Percentiles rank a stretch among this genome's conserved stretches.
phyloP scores from a whole-genome alignment of 805 yeast species.

The Naumovozyma castellii region DNA sequence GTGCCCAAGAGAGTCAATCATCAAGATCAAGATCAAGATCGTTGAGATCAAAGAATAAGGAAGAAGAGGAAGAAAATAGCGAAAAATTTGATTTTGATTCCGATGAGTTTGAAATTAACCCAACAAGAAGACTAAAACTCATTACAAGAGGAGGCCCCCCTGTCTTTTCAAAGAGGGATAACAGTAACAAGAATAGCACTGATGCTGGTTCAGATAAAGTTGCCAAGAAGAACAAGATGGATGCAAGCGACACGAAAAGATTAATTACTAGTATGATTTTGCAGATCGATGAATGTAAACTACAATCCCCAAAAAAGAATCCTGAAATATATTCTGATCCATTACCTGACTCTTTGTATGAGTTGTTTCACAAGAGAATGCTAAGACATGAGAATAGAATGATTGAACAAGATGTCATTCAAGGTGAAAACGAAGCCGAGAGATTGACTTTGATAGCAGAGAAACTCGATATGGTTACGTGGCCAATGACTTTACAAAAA shows the following conservation, averaged over 20 bases:
- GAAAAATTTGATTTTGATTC: slow-evolving; percentile 33
- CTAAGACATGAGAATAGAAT: slow-evolving; percentile 56
- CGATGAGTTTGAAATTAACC: slow-evolving; percentile 17
- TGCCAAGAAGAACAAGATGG: neutral
- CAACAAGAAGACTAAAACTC: slow-evolving; percentile 10
- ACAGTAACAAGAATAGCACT: neutral
- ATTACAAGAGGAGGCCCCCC: slow-evolving; percentile 5
- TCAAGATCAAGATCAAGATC: slow-evolving; percentile 4
- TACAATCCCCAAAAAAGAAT: slow-evolving; percentile 1
- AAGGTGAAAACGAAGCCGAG: slow-evolving; percentile 49
- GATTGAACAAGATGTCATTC: slow-evolving; percentile 40
- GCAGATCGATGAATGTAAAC: slow-evolving; percentile 7
- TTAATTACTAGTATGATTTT: slow-evolving; percentile 17
- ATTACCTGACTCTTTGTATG: slow-evolving; percentile 37
- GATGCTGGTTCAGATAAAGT: neutral
- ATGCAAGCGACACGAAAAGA: slow-evolving; percentile 8
- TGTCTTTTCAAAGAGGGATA: neutral
- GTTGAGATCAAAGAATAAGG: slow-evolving; percentile 9
- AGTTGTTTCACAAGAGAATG: slow-evolving; percentile 47
- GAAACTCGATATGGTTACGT: slow-evolving; percentile 37
- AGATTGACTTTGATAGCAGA: slow-evolving; percentile 34
- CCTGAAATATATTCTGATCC: slow-evolving; percentile 31
- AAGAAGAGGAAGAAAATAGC: slow-evolving; percentile 6
- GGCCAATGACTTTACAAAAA: slow-evolving; percentile 38
- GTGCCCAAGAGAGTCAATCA: neutral